Percentiles rank a stretch among this genome's conserved stretches.
These are phyloP conservation scores for Fennellomyces sp. DNA, from an alignment of 371 early-diverging fungal genomes.

Conservation along the genomic window DNA sequence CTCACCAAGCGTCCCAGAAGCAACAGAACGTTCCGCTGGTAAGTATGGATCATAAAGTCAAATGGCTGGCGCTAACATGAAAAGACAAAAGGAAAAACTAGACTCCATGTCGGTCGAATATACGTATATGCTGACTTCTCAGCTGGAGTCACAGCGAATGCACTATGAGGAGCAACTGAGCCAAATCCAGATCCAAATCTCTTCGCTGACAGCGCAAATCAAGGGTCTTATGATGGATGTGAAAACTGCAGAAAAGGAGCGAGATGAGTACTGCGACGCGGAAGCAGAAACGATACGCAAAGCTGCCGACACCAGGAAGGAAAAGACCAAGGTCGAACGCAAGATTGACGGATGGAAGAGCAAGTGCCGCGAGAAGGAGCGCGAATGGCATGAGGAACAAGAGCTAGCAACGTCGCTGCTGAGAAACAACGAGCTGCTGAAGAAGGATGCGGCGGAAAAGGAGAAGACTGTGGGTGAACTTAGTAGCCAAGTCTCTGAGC, in stretches of 20 bases:
- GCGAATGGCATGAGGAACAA: conserved; percentile 27
- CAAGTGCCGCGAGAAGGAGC: conserved; percentile 16
- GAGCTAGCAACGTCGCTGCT: conserved; percentile 22
- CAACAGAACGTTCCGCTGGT: neutral
- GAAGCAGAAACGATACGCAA: conserved; percentile 3
- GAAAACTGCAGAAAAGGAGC: neutral
- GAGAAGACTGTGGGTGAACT: conserved; percentile 28
- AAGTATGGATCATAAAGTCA: neutral
- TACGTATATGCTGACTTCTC: conserved; percentile 75
- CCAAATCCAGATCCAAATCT: conserved; percentile 46
- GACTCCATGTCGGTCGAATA: conserved; percentile 85
- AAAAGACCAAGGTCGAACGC: conserved; percentile 23
- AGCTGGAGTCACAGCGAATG: conserved; percentile 87
- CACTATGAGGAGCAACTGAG: conserved; percentile 81
- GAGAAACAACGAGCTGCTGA: conserved; percentile 19
- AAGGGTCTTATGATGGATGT: conserved; percentile 2
- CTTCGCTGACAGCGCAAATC: conserved; percentile 27
- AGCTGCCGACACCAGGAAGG: conserved; percentile 4
- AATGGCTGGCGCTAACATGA: neutral
- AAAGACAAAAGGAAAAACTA: conserved; percentile 63
- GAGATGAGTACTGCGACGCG: neutral
- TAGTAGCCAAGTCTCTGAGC: conserved; percentile 36
- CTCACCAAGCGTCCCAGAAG: neutral
- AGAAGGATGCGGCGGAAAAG: conserved; percentile 17
- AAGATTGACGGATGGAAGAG: conserved; percentile 26